Base-by-base conservation (phyloP, 352 stramenopile genomes). In the Phytophthora brassicae region DNA sequence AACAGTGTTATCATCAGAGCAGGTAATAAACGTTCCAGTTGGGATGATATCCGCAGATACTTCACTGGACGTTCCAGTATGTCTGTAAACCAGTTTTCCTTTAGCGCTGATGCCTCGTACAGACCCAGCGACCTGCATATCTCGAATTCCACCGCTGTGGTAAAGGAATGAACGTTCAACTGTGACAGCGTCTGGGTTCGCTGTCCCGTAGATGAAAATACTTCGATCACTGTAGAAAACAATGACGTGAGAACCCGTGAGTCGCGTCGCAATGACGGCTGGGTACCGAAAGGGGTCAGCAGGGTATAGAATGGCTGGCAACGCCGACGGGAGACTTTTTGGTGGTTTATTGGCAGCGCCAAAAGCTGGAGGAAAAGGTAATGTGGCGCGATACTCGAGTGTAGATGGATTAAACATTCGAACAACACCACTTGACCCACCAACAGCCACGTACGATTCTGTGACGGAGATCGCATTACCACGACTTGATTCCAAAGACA, bases 1-100 rank as follows among this genome's bases (percentile, higher is more conserved):
- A 17, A 96, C 54, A 0, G 89, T 97, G 52, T 95, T 92, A 60
- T 97, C 90, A 22, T 92, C 86, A 5, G 77, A 77, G 52, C 85
- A 94, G 0, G 88, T 96, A 4, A 95, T 74, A 55, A 97, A 87
- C 3, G 83, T 76, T 6, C 83, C 83, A 13, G 78, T 76, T 1
- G 89, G 90, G 12, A 74, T 52, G 16, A 53, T 57, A 4, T 64
- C 48, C 8, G 55, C 65, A 9, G 56, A 39, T 14, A 44, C 36
- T 66, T 39, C 26, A 57, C 42, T 20, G 23, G 44, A 9, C 38
- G 47, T 48, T 8, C 75, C 72, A 12, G 41, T 47, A 36, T 68
- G 49, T 12, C 48, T 24, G 19, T 89, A 89, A 8, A 90, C 68
- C 3, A 89, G 22, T 38, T 87, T 90, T 2, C 80, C 81, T 49